A percentile compares a stretch with the other conserved stretches of the same genome.
phyloP scores from a whole-genome alignment of 2,329 filamentous ascomycete genomes.

The Alternaria brassicicola region DNA sequence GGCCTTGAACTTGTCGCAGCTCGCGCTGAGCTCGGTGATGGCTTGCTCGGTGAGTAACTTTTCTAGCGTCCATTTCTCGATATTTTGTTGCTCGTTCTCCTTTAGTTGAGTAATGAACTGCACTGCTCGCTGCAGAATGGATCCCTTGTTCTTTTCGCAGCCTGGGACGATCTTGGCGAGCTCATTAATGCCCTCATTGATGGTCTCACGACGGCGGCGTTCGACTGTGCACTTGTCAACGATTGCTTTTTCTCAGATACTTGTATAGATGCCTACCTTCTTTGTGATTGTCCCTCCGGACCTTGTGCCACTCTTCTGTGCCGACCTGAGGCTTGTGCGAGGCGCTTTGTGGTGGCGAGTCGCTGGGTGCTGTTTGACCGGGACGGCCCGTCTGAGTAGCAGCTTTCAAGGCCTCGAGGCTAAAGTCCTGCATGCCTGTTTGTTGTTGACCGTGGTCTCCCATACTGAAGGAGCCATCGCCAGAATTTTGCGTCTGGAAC shows the following conservation, averaged over 20 bases:
- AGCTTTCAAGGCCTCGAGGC: conserved; percentile 59
- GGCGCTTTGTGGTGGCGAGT: conserved; percentile 43
- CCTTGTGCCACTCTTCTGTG: conserved; percentile 96
- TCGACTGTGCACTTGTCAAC: conserved; percentile 68
- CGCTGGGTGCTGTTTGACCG: conserved; percentile 46
- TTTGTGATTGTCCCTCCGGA: conserved; percentile 97
- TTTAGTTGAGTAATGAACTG: conserved; percentile 94
- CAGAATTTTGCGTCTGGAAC: conserved; percentile 55
- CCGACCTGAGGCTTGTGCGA: conserved; percentile 82
- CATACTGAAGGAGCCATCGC: conserved; percentile 53
- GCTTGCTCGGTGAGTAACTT: conserved; percentile 90
- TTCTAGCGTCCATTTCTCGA: conserved; percentile 91
- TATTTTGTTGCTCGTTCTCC: conserved; percentile 91
- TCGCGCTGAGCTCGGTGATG: conserved; percentile 83
- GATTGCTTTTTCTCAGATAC: not conserved
- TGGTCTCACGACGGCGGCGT: conserved; percentile 93
- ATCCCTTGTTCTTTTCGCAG: conserved; percentile 99
- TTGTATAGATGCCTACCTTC: conserved; percentile 69
- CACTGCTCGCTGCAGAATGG: conserved; percentile 90
- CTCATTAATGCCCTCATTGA: conserved; percentile 98
- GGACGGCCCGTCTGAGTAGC: conserved; percentile 55
- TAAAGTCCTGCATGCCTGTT: conserved; percentile 47
- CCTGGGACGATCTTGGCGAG: conserved; percentile 96
- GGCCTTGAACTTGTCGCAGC: conserved; percentile 83
- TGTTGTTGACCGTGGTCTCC: conserved; percentile 51